Conservation (phyloP, 352 stramenopile species). For the Globisporangium takayamanum region DNA sequence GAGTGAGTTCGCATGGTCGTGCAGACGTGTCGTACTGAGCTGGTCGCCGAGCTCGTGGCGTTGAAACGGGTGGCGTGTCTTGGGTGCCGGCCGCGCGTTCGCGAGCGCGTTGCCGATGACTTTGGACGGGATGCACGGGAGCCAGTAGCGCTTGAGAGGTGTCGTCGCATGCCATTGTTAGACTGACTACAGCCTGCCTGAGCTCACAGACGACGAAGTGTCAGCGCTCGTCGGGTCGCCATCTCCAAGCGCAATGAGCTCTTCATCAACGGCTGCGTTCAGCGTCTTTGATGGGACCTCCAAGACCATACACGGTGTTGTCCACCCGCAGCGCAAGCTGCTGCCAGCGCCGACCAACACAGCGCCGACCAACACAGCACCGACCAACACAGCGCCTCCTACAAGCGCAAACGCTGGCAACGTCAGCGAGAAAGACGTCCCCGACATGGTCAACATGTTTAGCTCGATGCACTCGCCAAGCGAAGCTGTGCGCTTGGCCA, state of each 20-base stretch:
- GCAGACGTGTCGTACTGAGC: no score
- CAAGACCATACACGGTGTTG: not conserved
- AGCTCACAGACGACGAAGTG: slow-evolving; percentile 40
- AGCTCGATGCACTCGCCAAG: slow-evolving; percentile 56
- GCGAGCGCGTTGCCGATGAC: no score
- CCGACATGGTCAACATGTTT: slow-evolving; percentile 61
- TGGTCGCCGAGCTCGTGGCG: no score
- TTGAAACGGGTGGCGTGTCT: no score
- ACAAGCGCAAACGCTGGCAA: not conserved
- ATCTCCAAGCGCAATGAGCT: slow-evolving; percentile 25
- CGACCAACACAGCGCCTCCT: no score
- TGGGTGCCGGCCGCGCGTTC: no score
- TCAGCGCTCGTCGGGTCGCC: slow-evolving; percentile 28
- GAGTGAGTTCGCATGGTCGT: no score
- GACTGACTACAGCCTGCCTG: slow-evolving; percentile 28
- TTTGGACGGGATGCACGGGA: no score
- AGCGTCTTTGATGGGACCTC: not conserved
- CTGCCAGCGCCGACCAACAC: not conserved
- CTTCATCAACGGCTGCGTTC: slow-evolving; percentile 6
- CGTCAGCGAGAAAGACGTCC: slow-evolving; percentile 37
- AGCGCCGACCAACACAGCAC: no score
- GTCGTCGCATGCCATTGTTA: no score
- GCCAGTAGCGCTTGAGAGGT: no score
- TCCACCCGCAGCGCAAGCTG: not conserved
- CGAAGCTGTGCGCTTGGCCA: slow-evolving; percentile 1